phyloP scores from a whole-genome alignment of 805 yeast genomes.

The Brettanomyces naardenensis region DNA sequence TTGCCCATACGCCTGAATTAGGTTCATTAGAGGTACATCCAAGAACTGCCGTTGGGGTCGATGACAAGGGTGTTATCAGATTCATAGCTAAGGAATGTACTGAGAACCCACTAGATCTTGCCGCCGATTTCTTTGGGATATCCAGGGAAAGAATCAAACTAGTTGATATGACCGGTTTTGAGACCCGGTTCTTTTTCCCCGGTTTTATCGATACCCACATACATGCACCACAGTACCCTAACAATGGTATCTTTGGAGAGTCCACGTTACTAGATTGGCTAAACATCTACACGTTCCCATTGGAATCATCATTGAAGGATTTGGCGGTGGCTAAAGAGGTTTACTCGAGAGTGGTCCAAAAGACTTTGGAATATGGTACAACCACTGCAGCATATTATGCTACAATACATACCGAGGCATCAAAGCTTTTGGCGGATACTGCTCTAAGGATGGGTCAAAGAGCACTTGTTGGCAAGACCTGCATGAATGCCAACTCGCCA shows the following conservation, averaged over 20 bases:
- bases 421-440: constrained; percentile 68
- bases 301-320: constrained; percentile 63
- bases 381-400: constrained; percentile 91
- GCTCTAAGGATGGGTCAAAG: constrained; percentile 69
- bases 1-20: constrained; percentile 62
- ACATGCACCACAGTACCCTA: constrained; percentile 82
- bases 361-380: constrained; percentile 75
- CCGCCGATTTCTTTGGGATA: constrained; percentile 3
- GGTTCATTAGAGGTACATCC: constrained; percentile 49
- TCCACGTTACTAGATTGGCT: constrained; percentile 88
- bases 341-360: constrained; percentile 57
- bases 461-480: constrained; percentile 86
- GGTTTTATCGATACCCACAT: constrained; percentile 80
- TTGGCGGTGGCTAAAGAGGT: constrained; percentile 47
- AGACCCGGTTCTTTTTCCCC: constrained; percentile 60
- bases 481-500: constrained; percentile 85
- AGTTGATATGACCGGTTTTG: constrained; percentile 28
- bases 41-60: constrained; percentile 58
- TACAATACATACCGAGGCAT: constrained; percentile 71
- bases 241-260: constrained; percentile 76
- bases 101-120: constrained; percentile 8
- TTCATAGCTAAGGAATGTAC: constrained; percentile 17
- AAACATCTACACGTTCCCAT: constrained; percentile 77
- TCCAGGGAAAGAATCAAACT: constrained; percentile 21
- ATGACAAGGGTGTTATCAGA: constrained; percentile 44